phyloP scores from a whole-genome alignment of 2,329 filamentous ascomycete genomes.

The Fusarium concolor region DNA sequence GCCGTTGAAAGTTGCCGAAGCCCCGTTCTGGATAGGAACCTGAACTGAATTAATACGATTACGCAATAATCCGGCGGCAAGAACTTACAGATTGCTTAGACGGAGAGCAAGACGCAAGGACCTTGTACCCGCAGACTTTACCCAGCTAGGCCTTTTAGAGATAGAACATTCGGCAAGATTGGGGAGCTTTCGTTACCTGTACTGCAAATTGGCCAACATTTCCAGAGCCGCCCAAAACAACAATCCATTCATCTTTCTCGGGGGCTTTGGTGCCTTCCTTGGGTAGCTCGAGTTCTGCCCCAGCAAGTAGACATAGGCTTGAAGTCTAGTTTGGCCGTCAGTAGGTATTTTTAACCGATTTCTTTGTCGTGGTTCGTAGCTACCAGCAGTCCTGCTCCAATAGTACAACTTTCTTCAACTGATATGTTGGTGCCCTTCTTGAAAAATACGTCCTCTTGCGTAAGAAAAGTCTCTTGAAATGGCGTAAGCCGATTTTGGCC shows the following conservation, averaged over 20 bases:
- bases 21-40: constrained; percentile 47
- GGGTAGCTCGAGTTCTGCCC: constrained; percentile 43
- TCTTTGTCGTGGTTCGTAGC: neutral
- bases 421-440: constrained; percentile 46
- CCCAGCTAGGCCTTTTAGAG: constrained; percentile 45
- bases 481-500: constrained; percentile 50
- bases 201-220: constrained; percentile 52
- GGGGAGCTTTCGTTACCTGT: constrained; percentile 36
- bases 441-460: constrained; percentile 52
- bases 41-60: constrained; percentile 2
- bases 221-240: constrained; percentile 52
- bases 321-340: constrained; percentile 47
- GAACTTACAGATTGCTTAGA: constrained; percentile 43
- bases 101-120: constrained; percentile 52
- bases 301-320: constrained; percentile 48
- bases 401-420: constrained; percentile 48
- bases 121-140: constrained; percentile 52
- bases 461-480: constrained; percentile 55
- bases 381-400: constrained; percentile 53
- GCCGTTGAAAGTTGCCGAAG: constrained; percentile 50
- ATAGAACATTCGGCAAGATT: accelerated
- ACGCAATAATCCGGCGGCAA: neutral
- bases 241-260: constrained; percentile 51
- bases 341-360: neutral
- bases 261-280: constrained; percentile 13